phyloP scores from a whole-genome alignment of 768 basidiomycete genomes.

The Hebeloma cylindrosporum region DNA sequence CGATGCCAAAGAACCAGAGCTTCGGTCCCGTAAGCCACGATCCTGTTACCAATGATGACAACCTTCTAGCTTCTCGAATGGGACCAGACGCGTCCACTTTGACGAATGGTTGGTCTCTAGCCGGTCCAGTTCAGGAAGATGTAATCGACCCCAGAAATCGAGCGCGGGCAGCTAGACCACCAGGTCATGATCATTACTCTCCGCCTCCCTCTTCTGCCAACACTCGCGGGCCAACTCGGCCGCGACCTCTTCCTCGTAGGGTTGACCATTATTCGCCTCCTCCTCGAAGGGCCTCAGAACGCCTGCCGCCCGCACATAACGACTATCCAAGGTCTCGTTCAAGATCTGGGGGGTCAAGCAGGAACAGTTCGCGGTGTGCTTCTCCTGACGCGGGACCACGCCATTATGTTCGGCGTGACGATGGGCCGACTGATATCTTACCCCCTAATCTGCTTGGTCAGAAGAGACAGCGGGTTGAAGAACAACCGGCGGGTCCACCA shows the following conservation, averaged over 20 bases:
- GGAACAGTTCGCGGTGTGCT: constrained; percentile 10
- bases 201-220: constrained; percentile 1
- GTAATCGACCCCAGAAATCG: constrained; percentile 2
- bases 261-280: constrained; percentile 17
- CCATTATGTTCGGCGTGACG: neutral
- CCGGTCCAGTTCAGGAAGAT: constrained; percentile 4
- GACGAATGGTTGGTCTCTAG: constrained; percentile 11
- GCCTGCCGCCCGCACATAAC: neutral
- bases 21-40: neutral
- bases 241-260: constrained; percentile 4
- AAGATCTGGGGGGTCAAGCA: constrained; percentile 2
- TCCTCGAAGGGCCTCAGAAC: constrained; percentile 7
- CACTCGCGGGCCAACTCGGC: neutral
- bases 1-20: neutral
- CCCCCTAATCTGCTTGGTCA: constrained; percentile 2
- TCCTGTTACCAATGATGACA: neutral
- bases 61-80: constrained; percentile 11
- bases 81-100: constrained; percentile 16
- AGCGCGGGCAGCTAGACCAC: neutral
- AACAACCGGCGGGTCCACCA: constrained; percentile 18
- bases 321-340: neutral
- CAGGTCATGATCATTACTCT: constrained; percentile 7
- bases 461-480: constrained; percentile 22
- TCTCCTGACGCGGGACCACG: constrained; percentile 10
- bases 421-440: neutral